These are phyloP conservation scores for Solanum chacoense DNA, from an alignment of 305 asterid species.

Conservation along the genomic window DNA sequence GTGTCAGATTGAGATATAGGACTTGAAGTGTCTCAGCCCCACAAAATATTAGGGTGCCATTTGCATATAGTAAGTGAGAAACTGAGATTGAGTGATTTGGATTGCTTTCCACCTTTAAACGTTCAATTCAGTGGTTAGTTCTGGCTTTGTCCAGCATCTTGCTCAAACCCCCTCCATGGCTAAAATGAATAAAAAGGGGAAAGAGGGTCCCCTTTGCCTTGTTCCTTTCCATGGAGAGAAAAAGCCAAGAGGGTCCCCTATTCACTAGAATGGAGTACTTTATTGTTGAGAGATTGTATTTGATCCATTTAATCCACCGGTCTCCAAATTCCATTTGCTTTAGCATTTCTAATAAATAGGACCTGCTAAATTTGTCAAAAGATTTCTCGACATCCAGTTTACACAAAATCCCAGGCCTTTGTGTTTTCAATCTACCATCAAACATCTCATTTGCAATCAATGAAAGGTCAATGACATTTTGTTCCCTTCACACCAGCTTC, in stretches of 20 bases:
- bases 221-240: not conserved
- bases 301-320: not conserved
- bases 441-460: not conserved
- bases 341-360: not conserved
- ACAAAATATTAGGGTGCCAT: not conserved
- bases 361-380: not conserved
- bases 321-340: not conserved
- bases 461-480: not conserved
- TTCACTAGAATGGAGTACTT: not conserved
- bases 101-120: not conserved
- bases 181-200: not conserved
- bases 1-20: not conserved
- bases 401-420: not conserved
- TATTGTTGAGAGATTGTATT: not conserved
- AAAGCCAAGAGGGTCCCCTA: not conserved
- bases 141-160: not conserved
- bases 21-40: not conserved
- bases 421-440: not conserved
- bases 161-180: not conserved
- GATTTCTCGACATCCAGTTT: not conserved
- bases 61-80: not conserved
- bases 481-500: not conserved
- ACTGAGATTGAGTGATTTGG: not conserved
- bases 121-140: not conserved
- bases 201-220: not conserved